Percentiles rank a stretch among this genome's conserved stretches.
Conservation (phyloP, 805 yeast species). For the Saitoella complicata region DNA sequence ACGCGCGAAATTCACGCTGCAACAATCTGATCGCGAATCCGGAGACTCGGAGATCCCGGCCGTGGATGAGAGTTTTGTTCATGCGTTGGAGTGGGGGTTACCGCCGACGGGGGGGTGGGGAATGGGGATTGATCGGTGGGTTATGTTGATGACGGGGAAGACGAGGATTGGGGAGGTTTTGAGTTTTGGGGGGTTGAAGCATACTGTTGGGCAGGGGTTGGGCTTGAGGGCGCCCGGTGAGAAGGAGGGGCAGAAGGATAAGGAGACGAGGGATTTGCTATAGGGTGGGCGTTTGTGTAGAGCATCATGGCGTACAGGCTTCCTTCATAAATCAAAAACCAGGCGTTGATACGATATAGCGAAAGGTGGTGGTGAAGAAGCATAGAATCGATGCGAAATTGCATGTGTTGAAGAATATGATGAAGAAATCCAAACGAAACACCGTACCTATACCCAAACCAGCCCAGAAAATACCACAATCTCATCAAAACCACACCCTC, state of each 20-base stretch:
- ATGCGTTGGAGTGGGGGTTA: slow-evolving; percentile 77
- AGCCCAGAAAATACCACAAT: background rate
- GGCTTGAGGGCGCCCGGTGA: slow-evolving; percentile 1
- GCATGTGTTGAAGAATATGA: too few relatives aligned
- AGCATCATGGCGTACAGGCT: too few relatives aligned
- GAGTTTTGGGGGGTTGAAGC: slow-evolving; percentile 56
- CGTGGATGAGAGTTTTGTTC: slow-evolving; percentile 58
- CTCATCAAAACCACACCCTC: background rate
- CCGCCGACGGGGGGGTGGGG: slow-evolving; percentile 99
- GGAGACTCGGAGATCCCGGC: slow-evolving; percentile 47
- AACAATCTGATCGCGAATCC: slow-evolving; percentile 32
- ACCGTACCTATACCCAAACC: too few relatives aligned
- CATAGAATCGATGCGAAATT: too few relatives aligned
- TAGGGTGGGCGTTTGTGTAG: too few relatives aligned
- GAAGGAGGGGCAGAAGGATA: too few relatives aligned
- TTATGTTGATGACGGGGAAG: slow-evolving; percentile 56
- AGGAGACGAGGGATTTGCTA: too few relatives aligned
- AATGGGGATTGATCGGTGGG: slow-evolving; percentile 75
- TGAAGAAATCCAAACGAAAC: too few relatives aligned
- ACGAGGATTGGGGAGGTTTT: slow-evolving; percentile 60
- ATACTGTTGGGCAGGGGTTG: slow-evolving; percentile 43
- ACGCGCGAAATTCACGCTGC: slow-evolving; percentile 41
- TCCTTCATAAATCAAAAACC: too few relatives aligned
- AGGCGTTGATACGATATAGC: too few relatives aligned
- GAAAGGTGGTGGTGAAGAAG: too few relatives aligned